A percentile compares a stretch with the other conserved stretches of the same genome.
phyloP scores from a whole-genome alignment of 805 yeast genomes.

The Saccharomycopsis vini region DNA sequence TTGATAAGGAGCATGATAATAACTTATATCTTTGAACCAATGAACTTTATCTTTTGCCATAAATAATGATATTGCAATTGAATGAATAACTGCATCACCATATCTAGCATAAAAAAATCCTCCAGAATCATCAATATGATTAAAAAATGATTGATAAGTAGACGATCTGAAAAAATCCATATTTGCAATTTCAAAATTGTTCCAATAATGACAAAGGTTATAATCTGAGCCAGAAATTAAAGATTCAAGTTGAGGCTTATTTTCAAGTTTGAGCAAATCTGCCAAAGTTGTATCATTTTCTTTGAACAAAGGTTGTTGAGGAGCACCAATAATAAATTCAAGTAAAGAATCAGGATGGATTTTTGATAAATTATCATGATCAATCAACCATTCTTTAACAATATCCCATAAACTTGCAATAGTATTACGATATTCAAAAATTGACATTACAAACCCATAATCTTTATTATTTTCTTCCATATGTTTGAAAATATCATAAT shows the following conservation, averaged over 20 bases:
- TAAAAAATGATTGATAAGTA: conserved; percentile 59
- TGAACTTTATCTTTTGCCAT: conserved; percentile 55
- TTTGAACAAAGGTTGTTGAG: background rate
- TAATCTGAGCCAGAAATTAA: conserved; percentile 54
- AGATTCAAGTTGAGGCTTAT: background rate
- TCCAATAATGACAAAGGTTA: conserved; percentile 85
- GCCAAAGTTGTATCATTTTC: background rate
- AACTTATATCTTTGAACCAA: conserved; percentile 74
- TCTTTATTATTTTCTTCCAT: conserved; percentile 67
- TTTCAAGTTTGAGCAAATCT: background rate
- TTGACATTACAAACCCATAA: conserved; percentile 70
- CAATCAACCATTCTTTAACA: conserved; percentile 52
- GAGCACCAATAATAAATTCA: conserved; percentile 41
- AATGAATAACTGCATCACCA: conserved; percentile 89
- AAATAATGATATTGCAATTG: conserved; percentile 70
- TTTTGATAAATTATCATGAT: conserved; percentile 39
- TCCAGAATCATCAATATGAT: conserved; percentile 58
- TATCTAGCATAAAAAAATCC: conserved; percentile 86
- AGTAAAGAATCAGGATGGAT: conserved; percentile 54
- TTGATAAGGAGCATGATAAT: conserved; percentile 65
- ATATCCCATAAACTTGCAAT: conserved; percentile 72
- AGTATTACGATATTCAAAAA: conserved; percentile 62
- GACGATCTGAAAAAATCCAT: conserved; percentile 67
- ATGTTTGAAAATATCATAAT: conserved; percentile 70
- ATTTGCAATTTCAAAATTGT: conserved; percentile 74